Base-by-base conservation (phyloP, 345 rosid species). In the Eucalyptus curtisii region DNA sequence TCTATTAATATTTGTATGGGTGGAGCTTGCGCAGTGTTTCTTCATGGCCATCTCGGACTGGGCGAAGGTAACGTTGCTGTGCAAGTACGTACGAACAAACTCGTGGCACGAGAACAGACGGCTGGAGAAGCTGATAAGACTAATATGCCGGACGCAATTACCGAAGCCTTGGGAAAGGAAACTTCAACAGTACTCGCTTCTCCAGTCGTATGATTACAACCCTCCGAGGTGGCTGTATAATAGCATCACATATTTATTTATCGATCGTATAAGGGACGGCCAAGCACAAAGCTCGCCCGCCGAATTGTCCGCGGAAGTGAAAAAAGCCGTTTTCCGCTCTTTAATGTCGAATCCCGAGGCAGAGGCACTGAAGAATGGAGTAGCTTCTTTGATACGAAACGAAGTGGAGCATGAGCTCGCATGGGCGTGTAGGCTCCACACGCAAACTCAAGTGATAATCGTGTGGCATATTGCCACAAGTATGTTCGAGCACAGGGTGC, bases 121-220 rank as follows among this genome's bases (percentile, higher is more conserved):
- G n/a, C 12, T 57, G 6, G 64, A 86, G 87, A 86, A 86, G 87
- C 44, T 49, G 59, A 10, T 86, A 27, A n/a, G 40, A 37, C 9
- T 30, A 16, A 33, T 17, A n/a, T 53, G 87, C 48, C 9, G 40
- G 45, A 53, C 44, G n/a, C 68, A 14, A 15, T 59, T 49, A 42
- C 30, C 33, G 16, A 86, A 55, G 71, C 87, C 87, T 25, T 55
- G 76, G 76, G 87, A 86, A 49, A 86, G 87, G 66, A 86, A 86
- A 86, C 87, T 86, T 19, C 87, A 25, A 9, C 87, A 86, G 5
- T 86, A 86, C n/a, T 52, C 68, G 16, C 87, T 86, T 57, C 64
- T 86, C 9, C 31, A 86, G 44, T 86, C 87, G 16, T 55, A 53
- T 19, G 30, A 45, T 15, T 53, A 86, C 71, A 53, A 16, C 55